A percentile compares a stretch with the other conserved stretches of the same genome.
Conservation (phyloP, 257 asterid species). For the Mitragyna speciosa region DNA sequence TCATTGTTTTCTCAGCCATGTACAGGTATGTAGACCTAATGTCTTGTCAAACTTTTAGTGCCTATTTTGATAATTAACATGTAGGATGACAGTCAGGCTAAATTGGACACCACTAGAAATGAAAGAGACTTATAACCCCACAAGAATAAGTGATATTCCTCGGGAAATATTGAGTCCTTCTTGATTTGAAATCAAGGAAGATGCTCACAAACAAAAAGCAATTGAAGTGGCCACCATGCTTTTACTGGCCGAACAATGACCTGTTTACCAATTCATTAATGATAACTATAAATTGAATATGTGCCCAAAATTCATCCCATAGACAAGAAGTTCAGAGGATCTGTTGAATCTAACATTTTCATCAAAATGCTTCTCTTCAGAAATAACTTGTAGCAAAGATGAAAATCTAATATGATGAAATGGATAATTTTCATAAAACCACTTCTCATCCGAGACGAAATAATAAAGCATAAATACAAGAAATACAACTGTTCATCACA, state of each 20-base stretch:
- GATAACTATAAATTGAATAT: background rate
- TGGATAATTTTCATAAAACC: background rate
- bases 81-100: constrained; percentile 4
- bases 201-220: background rate
- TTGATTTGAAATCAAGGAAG: background rate
- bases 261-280: background rate
- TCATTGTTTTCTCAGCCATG: constrained; percentile 56
- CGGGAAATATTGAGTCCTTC: background rate
- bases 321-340: background rate
- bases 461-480: background rate
- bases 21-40: constrained; percentile 46
- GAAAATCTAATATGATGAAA: background rate
- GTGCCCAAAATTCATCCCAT: background rate
- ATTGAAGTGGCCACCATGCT: background rate
- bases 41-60: constrained; percentile 22
- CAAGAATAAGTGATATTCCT: constrained; percentile 9
- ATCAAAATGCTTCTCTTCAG: background rate
- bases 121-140: constrained; percentile 24
- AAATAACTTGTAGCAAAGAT: too few relatives aligned
- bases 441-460: background rate
- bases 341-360: background rate
- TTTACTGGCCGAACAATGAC: background rate
- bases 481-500: background rate
- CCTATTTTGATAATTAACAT: constrained; percentile 2
- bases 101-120: constrained; percentile 13